A percentile compares a stretch with the other conserved stretches of the same genome.
phyloP scores from a whole-genome alignment of 73 alveolate genomes.

The Loxodes magnus region DNA sequence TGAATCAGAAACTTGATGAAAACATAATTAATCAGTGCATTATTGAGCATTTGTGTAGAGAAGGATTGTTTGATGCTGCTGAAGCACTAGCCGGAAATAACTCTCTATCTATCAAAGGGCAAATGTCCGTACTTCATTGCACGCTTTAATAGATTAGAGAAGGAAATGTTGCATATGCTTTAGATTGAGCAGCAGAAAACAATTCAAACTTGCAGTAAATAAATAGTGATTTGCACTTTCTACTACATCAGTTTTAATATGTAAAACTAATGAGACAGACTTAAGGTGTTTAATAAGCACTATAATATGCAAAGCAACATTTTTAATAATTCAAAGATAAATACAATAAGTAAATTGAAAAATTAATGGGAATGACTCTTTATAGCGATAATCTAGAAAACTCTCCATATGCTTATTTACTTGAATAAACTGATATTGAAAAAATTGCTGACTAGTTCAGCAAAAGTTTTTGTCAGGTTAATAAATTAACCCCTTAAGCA shows the following conservation, averaged over 20 bases:
- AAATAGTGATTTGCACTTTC: background rate
- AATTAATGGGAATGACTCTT: background rate
- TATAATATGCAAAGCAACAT: background rate
- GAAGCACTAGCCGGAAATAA: background rate
- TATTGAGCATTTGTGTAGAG: background rate
- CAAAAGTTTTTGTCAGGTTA: background rate
- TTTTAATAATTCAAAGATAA: background rate
- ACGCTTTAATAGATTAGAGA: background rate
- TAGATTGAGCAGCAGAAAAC: background rate
- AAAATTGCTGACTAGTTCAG: background rate
- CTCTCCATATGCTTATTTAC: background rate
- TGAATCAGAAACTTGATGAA: background rate
- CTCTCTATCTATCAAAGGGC: background rate
- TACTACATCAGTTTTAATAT: background rate
- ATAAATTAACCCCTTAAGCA: background rate
- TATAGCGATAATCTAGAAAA: background rate
- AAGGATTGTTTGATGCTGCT: conserved; percentile 3
- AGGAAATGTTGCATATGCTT: background rate
- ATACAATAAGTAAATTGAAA: background rate
- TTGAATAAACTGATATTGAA: background rate
- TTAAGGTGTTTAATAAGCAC: background rate
- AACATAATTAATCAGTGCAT: background rate
- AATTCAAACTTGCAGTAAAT: background rate
- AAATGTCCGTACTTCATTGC: background rate
- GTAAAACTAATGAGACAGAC: background rate